Conservation (phyloP, 495 filamentous ascomycete genomes). For the Oidiodendron maius region DNA sequence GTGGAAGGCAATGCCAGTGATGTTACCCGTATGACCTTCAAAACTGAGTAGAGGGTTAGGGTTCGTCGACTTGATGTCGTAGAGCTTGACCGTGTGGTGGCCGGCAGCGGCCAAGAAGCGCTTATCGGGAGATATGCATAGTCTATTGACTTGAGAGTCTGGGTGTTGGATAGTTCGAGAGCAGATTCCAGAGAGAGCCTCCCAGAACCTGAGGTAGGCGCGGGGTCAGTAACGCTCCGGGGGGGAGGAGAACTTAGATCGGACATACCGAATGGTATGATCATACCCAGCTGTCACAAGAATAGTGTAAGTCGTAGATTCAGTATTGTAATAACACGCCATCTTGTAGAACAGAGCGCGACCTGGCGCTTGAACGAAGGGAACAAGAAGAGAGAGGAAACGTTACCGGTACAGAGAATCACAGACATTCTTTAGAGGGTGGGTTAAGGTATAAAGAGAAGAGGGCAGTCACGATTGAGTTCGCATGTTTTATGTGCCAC, state of each 20-base stretch:
- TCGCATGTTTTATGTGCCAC: too few species aligned
- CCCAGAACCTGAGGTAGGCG: conserved; percentile 83
- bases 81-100: conserved; percentile 91
- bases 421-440: conserved; percentile 1
- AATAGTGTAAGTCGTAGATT: conserved; percentile 3
- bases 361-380: background rate
- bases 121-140: conserved; percentile 98
- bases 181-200: conserved; percentile 94
- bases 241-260: background rate
- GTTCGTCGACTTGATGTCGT: conserved; percentile 95
- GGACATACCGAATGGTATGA: conserved; percentile 87
- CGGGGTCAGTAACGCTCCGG: background rate
- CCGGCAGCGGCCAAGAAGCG: conserved; percentile 91
- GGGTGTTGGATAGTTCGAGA: conserved; percentile 96
- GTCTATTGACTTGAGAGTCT: conserved; percentile 95
- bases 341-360: background rate
- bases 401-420: conserved; percentile 3
- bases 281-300: conserved; percentile 79
- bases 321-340: background rate
- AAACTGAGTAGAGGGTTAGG: conserved; percentile 87
- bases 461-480: background rate
- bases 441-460: background rate
- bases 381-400: background rate
- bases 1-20: conserved; percentile 95
- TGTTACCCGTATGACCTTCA: conserved; percentile 90